Evolutionary conservation across 2,329 filamentous ascomycete species (phyloP).

Genomic region (Tolypocladium paradoxum): DNA sequence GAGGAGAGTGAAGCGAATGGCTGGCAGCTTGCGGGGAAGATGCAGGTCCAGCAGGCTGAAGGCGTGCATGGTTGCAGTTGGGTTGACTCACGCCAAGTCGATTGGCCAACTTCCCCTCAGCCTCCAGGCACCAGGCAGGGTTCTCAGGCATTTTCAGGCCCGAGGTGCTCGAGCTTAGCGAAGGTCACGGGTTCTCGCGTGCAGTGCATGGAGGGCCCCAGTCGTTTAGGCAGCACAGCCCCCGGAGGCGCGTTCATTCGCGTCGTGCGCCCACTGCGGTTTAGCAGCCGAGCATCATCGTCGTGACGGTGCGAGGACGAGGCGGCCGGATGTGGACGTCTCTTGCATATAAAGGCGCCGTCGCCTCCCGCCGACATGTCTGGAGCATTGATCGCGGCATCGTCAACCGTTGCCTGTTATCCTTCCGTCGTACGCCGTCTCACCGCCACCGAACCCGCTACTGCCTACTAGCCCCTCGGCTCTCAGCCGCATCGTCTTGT

Average conservation of each 20-base stretch:
- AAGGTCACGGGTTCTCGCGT: conserved; percentile 4
- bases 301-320: too few species aligned
- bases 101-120: neutral
- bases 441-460: neutral
- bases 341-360: neutral
- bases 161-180: neutral
- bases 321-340: neutral
- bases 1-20: too few species aligned
- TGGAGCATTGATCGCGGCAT: neutral
- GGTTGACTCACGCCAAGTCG: too few species aligned
- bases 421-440: neutral
- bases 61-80: neutral
- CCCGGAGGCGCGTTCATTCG: conserved; percentile 3
- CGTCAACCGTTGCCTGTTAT: neutral
- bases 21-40: too few species aligned
- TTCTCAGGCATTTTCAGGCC: neutral
- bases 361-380: neutral
- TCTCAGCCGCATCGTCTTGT: neutral
- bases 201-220: neutral
- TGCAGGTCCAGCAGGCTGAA: too few species aligned
- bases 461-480: neutral
- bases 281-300: neutral
- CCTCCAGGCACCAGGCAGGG: conserved; percentile 1
- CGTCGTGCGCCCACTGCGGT: neutral
- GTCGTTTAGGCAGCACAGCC: conserved; percentile 6